Evolutionary conservation across 805 yeast species (phyloP), one percentile per base, ranked within the genome.

Genomic region (Yarrowia phangngaensis): DNA sequence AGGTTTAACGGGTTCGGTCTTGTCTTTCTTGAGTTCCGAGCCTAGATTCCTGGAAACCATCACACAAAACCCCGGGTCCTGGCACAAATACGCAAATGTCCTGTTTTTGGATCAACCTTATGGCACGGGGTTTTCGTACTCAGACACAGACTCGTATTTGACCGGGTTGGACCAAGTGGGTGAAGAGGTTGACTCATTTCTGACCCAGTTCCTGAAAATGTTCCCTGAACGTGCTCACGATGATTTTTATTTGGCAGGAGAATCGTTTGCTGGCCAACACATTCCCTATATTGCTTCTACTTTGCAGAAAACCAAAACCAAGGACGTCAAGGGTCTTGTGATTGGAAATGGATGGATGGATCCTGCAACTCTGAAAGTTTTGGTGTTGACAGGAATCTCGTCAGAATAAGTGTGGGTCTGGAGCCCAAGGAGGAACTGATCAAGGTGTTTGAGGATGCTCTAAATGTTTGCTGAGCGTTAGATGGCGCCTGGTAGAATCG

Each of bases 331-430:
- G 53, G 92, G 90, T 0, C 61, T 87, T 7, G 55, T 88, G 54
- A 81, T 92, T 51, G 96, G 96, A 12, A 90, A 90, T 65, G 97
- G 96, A 1, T 90, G 95, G 95, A 78, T 89, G 11, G 89, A 87
- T 36, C 97, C 97, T 1, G 76, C 80, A n/a, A n/a, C n/a, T n/a
- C n/a, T n/a, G 84, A 75, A 41, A 70, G 78, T 57, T 88, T 86
- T 81, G 95, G 92, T 2, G 85, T 88, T 23, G 95, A 85, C 60
- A 69, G 79, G 52, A 74, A 82, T 60, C 67, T 89, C 53, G 79
- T 89, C 38, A 72, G 97, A 61, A 73, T 89, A 50, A 83, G 94
- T 62, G 75, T 89, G 50, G 97, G 97, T 0, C 69, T 88, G 45
- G 97, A 89, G 62, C 85, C 81, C 35, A 70, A 73, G 30, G 72